Conservation (phyloP, 805 yeast species). For the Kodamaea kakaduensis region DNA sequence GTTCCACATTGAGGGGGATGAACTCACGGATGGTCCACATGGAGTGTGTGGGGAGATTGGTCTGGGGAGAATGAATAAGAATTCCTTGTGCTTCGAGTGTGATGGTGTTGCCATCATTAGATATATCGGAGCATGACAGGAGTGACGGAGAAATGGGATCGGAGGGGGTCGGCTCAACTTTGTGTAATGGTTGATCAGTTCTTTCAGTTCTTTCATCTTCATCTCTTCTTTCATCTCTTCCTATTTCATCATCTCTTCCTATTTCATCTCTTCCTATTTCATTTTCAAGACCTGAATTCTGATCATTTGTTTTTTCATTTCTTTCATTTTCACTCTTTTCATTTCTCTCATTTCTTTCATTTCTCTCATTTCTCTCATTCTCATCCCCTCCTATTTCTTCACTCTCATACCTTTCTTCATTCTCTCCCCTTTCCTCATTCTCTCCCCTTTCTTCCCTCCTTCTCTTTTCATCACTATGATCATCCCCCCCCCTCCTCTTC, state of each 20-base stretch:
- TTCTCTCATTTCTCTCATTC: too few species aligned
- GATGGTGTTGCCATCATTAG: conserved; percentile 56
- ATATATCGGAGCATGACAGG: conserved; percentile 26
- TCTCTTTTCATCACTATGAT: too few species aligned
- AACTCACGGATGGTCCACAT: conserved; percentile 92
- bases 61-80: conserved; percentile 58
- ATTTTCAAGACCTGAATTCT: too few species aligned
- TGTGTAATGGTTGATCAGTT: background rate
- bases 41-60: conserved; percentile 66
- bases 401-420: background rate
- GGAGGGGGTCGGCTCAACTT: background rate
- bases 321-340: too few species aligned
- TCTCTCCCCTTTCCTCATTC: too few species aligned
- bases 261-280: too few species aligned
- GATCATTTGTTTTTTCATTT: too few species aligned
- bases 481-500: background rate
- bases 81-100: conserved; percentile 95
- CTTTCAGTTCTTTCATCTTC: background rate
- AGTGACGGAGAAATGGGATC: background rate
- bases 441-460: too few species aligned
- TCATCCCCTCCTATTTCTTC: background rate
- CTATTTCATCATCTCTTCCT: too few species aligned
- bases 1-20: conserved; percentile 55
- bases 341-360: too few species aligned
- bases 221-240: too few species aligned